Percentiles rank a stretch among this genome's conserved stretches.
phyloP scores from a whole-genome alignment of 371 early-diverging fungal species.

The Chytridium lagenaria region DNA sequence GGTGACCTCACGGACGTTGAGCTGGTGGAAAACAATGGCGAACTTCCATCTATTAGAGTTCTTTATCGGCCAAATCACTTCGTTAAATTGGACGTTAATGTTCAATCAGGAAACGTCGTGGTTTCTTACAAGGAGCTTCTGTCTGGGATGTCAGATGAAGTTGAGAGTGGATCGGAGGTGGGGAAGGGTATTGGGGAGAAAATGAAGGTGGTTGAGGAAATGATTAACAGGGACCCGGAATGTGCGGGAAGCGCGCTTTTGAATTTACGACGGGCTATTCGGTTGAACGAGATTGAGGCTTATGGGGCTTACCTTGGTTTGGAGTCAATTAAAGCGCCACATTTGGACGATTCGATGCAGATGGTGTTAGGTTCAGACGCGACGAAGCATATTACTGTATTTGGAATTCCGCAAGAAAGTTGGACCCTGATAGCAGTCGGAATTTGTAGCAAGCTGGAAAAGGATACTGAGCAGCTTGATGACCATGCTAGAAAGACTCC shows the following conservation, averaged over 20 bases:
- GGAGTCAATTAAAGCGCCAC: background rate
- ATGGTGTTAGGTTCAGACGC: background rate
- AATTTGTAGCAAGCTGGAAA: background rate
- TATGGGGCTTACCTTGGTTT: background rate
- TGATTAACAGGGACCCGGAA: background rate
- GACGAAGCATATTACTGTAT: background rate
- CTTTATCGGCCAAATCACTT: background rate
- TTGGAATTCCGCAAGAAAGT: background rate
- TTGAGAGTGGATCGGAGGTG: background rate
- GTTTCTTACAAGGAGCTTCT: background rate
- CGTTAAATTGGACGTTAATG: background rate
- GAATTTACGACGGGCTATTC: background rate
- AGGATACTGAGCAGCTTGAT: background rate
- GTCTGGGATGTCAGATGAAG: background rate
- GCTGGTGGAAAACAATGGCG: background rate
- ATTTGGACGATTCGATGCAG: background rate
- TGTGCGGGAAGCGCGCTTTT: background rate
- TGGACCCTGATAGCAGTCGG: background rate
- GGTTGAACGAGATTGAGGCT: background rate
- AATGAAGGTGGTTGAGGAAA: conserved; percentile 6
- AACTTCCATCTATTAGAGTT: background rate
- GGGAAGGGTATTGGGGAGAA: background rate
- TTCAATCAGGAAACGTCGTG: background rate
- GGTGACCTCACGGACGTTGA: background rate
- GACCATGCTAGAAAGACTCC: background rate